Percentiles rank a stretch among this genome's conserved stretches.
Evolutionary conservation across 495 filamentous ascomycete species (phyloP).

Genomic region (Antarctomyces pellizariae): DNA sequence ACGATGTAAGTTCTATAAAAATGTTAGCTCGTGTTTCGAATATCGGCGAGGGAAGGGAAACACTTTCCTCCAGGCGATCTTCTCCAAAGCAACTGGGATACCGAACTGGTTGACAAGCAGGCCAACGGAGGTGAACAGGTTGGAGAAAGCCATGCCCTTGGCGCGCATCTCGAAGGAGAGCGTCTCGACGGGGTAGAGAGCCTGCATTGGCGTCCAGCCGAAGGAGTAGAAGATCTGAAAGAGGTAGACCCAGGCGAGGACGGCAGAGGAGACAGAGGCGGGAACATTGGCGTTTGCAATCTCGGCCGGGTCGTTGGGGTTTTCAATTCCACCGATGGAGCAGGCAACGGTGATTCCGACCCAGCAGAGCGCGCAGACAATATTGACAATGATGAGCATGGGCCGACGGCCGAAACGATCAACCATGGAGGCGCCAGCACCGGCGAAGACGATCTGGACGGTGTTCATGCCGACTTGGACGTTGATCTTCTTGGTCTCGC

Average conservation of each 20-base stretch:
- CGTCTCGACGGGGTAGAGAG: conserved; percentile 38
- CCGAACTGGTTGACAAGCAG: conserved; percentile 23
- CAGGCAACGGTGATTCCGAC: conserved; percentile 29
- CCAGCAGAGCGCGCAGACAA: conserved; percentile 24
- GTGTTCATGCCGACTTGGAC: conserved; percentile 34
- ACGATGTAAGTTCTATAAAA: conserved; percentile 16
- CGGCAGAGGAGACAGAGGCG: conserved; percentile 21
- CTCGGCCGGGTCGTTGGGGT: too few relatives aligned
- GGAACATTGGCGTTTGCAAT: conserved; percentile 11
- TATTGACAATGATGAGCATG: conserved; percentile 29
- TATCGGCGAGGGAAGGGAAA: conserved; percentile 7
- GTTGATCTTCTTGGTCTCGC: conserved; percentile 19
- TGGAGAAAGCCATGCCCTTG: conserved; percentile 31
- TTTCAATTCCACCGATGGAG: too few relatives aligned
- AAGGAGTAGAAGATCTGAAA: conserved; percentile 38
- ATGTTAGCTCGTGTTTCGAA: neutral
- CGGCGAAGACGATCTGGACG: conserved; percentile 37
- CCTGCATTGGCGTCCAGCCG: conserved; percentile 35
- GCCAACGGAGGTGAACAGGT: conserved; percentile 17
- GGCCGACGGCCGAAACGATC: conserved; percentile 43
- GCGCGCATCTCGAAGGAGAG: conserved; percentile 32
- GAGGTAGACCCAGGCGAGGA: conserved; percentile 35
- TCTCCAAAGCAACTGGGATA: conserved; percentile 13
- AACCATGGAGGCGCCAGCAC: conserved; percentile 36
- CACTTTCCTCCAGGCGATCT: conserved; percentile 16